Conservation (phyloP, 257 asterid genomes). For the Solanum bulbocastanum region DNA sequence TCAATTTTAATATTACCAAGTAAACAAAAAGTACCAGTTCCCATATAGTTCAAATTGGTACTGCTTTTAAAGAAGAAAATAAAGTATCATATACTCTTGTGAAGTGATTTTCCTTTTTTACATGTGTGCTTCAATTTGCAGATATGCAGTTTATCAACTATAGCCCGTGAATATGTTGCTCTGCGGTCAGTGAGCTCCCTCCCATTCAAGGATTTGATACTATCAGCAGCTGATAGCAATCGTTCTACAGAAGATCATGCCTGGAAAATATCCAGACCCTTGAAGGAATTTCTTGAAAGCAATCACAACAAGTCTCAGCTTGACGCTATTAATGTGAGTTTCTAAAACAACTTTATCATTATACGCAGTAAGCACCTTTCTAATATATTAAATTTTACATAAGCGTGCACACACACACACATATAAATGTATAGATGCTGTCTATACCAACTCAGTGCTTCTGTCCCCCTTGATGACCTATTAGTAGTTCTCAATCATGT, state of each 20-base stretch:
- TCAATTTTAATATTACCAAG: neutral
- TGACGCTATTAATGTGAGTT: constrained; percentile 83
- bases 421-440: neutral
- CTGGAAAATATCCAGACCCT: constrained; percentile 77
- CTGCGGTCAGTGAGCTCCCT: constrained; percentile 68
- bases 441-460: neutral
- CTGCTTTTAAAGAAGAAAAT: neutral
- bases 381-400: neutral
- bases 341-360: constrained; percentile 8
- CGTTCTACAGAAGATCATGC: constrained; percentile 51
- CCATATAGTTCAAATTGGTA: neutral
- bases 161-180: constrained; percentile 86
- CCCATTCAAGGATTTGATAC: constrained; percentile 80
- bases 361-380: neutral
- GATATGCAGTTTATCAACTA: constrained; percentile 93
- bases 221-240: constrained; percentile 51
- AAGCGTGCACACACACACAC: neutral
- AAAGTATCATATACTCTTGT: neutral
- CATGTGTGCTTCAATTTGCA: constrained; percentile 15
- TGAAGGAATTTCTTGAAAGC: constrained; percentile 53
- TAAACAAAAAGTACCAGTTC: neutral
- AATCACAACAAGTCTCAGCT: constrained; percentile 77
- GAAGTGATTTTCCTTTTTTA: neutral
- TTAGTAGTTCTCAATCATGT: neutral
- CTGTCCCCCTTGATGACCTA: neutral